A percentile compares a stretch with the other conserved stretches of the same genome.
These are phyloP conservation scores for Phytopythium delawarense DNA, from an alignment of 352 stramenopile genomes.

Conservation along the genomic window DNA sequence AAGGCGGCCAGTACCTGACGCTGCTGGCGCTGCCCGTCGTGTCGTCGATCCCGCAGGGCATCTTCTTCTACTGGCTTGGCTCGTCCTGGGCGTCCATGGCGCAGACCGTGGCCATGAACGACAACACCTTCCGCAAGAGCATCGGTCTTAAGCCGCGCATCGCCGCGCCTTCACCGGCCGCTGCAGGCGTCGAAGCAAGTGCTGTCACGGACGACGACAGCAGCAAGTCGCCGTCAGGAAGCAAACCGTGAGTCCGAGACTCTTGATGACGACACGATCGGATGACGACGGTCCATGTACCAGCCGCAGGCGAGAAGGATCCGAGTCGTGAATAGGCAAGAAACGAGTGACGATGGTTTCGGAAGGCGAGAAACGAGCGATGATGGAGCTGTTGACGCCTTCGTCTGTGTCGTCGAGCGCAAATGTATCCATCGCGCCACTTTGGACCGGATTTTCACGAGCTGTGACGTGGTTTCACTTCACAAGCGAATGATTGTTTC, in stretches of 20 bases:
- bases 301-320: not conserved
- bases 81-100: slow-evolving; percentile 63
- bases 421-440: slow-evolving; percentile 1
- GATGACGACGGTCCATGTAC: not conserved
- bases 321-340: not conserved
- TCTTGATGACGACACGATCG: not conserved
- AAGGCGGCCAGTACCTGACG: slow-evolving; percentile 45
- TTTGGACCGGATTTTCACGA: not conserved
- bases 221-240: not conserved
- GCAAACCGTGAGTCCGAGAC: not conserved
- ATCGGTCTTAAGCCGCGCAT: slow-evolving; percentile 51
- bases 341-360: not conserved
- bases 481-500: not conserved
- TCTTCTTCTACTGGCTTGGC: slow-evolving; percentile 83
- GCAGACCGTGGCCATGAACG: slow-evolving; percentile 57
- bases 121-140: slow-evolving; percentile 56
- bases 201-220: not conserved
- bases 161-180: slow-evolving; percentile 14
- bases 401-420: not conserved
- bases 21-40: slow-evolving; percentile 53
- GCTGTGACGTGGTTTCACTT: not conserved
- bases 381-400: not conserved
- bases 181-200: slow-evolving; percentile 10
- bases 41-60: slow-evolving; percentile 50
- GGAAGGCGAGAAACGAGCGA: not conserved